These are phyloP conservation scores for Saccharomycopsis sp. DNA, from an alignment of 805 yeast species.

Conservation along the genomic window DNA sequence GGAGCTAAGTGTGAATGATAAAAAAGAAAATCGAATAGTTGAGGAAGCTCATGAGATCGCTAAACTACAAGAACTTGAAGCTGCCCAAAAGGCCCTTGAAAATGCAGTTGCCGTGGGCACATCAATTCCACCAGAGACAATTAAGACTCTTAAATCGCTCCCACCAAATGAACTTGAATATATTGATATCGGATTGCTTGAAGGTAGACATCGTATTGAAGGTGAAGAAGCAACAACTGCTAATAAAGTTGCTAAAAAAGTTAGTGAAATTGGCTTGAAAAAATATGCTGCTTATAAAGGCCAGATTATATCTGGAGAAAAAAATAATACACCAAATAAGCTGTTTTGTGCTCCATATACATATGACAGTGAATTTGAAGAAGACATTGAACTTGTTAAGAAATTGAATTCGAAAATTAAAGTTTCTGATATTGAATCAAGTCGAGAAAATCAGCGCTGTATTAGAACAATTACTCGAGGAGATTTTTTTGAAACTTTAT, in stretches of 20 bases:
- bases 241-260: conserved; percentile 44
- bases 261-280: conserved; percentile 39
- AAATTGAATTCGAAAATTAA: conserved; percentile 45
- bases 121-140: conserved; percentile 34
- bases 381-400: conserved; percentile 49
- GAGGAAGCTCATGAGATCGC: conserved; percentile 35
- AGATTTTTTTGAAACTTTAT: conserved; percentile 41
- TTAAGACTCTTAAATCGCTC: conserved; percentile 31
- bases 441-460: conserved; percentile 42
- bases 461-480: conserved; percentile 57
- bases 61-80: conserved; percentile 46
- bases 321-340: conserved; percentile 22
- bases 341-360: conserved; percentile 45
- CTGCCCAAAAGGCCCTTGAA: conserved; percentile 51
- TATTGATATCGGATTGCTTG: conserved; percentile 23
- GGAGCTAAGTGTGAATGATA: conserved; percentile 4
- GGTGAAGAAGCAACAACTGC: conserved; percentile 35
- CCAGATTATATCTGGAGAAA: conserved; percentile 42
- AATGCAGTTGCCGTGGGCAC: conserved; percentile 21
- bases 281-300: conserved; percentile 50
- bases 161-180: conserved; percentile 29
- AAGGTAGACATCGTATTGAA: conserved; percentile 22
- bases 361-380: conserved; percentile 52
- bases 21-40: conserved; percentile 21
- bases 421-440: conserved; percentile 46